Percentiles rank a stretch among this genome's conserved stretches.
phyloP scores from a whole-genome alignment of 306 rosid genomes.

The Cyclanthera cordifolia region DNA sequence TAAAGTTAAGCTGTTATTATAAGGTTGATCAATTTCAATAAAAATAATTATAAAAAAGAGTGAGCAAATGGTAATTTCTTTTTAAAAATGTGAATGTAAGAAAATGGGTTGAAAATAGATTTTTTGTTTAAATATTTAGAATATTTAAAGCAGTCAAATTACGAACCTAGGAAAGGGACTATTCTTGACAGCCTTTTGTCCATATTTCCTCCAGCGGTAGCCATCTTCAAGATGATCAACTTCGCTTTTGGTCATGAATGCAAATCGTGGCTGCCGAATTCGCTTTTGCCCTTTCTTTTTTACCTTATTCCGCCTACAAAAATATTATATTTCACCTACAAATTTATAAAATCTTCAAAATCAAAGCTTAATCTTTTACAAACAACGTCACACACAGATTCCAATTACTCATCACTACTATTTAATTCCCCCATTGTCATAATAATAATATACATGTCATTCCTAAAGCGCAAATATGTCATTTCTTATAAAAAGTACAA shows the following conservation, averaged over 20 bases:
- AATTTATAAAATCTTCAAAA: slow-evolving; percentile 24
- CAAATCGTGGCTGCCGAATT: slow-evolving; percentile 79
- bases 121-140: too few relatives aligned
- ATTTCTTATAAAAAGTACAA: too few relatives aligned
- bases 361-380: neutral
- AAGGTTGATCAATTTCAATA: too few relatives aligned
- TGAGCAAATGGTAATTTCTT: too few relatives aligned
- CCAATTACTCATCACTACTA: too few relatives aligned
- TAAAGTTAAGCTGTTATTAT: too few relatives aligned
- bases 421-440: neutral
- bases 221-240: slow-evolving; percentile 97
- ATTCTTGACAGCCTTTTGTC: slow-evolving; percentile 94
- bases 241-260: slow-evolving; percentile 92
- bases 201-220: slow-evolving; percentile 95
- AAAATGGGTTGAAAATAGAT: too few relatives aligned
- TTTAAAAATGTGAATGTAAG: neutral
- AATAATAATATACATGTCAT: too few relatives aligned
- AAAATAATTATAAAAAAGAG: too few relatives aligned
- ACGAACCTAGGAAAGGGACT: slow-evolving; percentile 94
- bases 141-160: too few relatives aligned
- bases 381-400: too few relatives aligned
- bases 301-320: slow-evolving; percentile 50
- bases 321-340: slow-evolving; percentile 28
- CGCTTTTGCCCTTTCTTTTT: slow-evolving; percentile 82
- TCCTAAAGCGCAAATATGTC: neutral